Conservation (phyloP, 441 rosid species). For the Sinapis alba region DNA sequence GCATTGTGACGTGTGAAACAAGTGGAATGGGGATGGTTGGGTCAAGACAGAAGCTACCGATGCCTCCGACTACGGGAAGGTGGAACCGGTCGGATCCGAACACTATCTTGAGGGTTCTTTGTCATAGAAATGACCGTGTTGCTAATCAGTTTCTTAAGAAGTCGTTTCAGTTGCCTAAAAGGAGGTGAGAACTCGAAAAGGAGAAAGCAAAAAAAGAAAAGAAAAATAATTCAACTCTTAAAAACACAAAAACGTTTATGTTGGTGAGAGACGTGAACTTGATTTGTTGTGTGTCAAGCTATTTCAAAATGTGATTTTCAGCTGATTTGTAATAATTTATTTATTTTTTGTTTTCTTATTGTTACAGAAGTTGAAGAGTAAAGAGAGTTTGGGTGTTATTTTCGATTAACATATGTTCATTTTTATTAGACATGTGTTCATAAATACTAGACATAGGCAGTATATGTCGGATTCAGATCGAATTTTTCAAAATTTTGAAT, state of each 20-base stretch:
- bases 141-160: constrained; percentile 74
- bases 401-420: neutral
- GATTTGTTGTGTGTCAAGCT: neutral
- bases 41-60: constrained; percentile 67
- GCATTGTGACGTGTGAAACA: constrained; percentile 66
- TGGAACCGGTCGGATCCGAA: constrained; percentile 87
- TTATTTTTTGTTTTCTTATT: neutral
- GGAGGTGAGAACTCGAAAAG: constrained; percentile 34
- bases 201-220: neutral
- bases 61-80: constrained; percentile 89
- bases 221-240: neutral
- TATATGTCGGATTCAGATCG: no score
- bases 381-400: neutral
- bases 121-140: constrained; percentile 73
- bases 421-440: no score
- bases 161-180: constrained; percentile 71
- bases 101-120: constrained; percentile 74
- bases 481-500: no score
- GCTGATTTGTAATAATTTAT: constrained; percentile 17
- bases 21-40: constrained; percentile 59
- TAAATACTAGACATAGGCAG: no score
- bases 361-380: neutral
- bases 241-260: neutral
- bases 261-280: constrained; percentile 5
- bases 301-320: neutral